Percentiles rank a stretch among this genome's conserved stretches.
phyloP scores from a whole-genome alignment of 495 filamentous ascomycete species.

The Aspergillus panamensis region DNA sequence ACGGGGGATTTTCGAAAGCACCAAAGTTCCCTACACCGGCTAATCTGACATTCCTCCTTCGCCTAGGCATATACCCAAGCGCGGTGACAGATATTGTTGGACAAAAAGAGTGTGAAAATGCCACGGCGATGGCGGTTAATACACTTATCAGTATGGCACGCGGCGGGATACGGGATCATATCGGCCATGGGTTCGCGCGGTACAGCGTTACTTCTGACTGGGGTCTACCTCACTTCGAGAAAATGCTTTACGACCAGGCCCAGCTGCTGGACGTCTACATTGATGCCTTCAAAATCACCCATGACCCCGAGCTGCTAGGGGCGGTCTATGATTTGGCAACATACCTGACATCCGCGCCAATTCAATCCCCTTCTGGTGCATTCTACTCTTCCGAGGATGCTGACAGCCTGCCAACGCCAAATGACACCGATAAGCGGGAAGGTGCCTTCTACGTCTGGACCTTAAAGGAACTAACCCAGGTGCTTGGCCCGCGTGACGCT shows the following conservation, averaged over 20 bases:
- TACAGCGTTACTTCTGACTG: slow-evolving; percentile 90
- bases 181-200: slow-evolving; percentile 85
- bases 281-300: slow-evolving; percentile 76
- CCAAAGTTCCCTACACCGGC: slow-evolving; percentile 92
- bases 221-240: slow-evolving; percentile 94
- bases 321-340: slow-evolving; percentile 79
- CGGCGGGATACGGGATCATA: slow-evolving; percentile 87
- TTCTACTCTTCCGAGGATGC: slow-evolving; percentile 92
- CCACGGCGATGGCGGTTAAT: slow-evolving; percentile 73
- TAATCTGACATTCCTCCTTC: slow-evolving; percentile 79
- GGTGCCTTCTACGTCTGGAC: slow-evolving; percentile 98
- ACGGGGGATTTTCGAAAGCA: slow-evolving; percentile 70
- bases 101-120: slow-evolving; percentile 68
- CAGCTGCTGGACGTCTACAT: slow-evolving; percentile 83
- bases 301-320: slow-evolving; percentile 68
- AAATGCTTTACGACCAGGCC: slow-evolving; percentile 96
- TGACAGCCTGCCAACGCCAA: slow-evolving; percentile 72
- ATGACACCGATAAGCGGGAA: slow-evolving; percentile 82
- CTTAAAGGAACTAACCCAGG: slow-evolving; percentile 74
- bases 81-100: slow-evolving; percentile 84
- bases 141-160: slow-evolving; percentile 80
- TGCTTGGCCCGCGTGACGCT: slow-evolving; percentile 67
- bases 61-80: slow-evolving; percentile 66
- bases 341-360: slow-evolving; percentile 67
- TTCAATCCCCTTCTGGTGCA: slow-evolving; percentile 65